Base-by-base conservation (phyloP, 2,329 filamentous ascomycete species). In the Colletotrichum lindemuthianum region DNA sequence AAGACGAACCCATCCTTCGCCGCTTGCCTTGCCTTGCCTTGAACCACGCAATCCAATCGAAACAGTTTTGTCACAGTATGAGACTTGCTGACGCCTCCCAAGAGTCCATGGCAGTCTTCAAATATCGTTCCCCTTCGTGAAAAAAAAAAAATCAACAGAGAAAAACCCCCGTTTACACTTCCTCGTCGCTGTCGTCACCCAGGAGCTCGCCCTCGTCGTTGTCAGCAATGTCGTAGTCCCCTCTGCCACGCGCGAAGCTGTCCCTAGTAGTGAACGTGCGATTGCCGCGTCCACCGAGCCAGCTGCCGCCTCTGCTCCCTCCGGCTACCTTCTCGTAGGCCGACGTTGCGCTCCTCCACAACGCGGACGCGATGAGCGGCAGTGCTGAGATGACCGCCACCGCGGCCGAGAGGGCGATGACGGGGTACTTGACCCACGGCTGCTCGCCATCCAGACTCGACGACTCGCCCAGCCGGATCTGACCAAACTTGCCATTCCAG, bases 181-280 rank as follows among this genome's bases (percentile, higher is more conserved):
- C 95, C 73, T 97, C 93, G 69, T 97, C 95, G 70, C 93, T 93
- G 65, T 97, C 94, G 70, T 97, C 95, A 1, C 96, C 96, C 40
- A 99, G 80, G 70, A 99, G 81, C 81, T 98, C 95, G 52, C 95
- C 95, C 76, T 98, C 96, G 74, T 98, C 96, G 54, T 96, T 92
- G 72, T 97, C 93, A 55, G 97, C 93, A 72, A 90, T 86, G 13
- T 90, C 88, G 76, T 98, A 98, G 76, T 97, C 92, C n/a, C 91
- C 90, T 60, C 92, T 86, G 1, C 92, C 91, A 60, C 93, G 87
- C 6, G 93, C 91, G 78, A 99, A 99, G 66, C 92, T 95, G 72
- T 92, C 92, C 64, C 96, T 84, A 53, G 92, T 97, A 13, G 93
- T 96, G 75, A 96, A 99, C 60, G 90, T 88, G 65, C 91, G 83